These are phyloP conservation scores for Candida maris DNA, from an alignment of 805 yeast genomes.

Conservation along the genomic window DNA sequence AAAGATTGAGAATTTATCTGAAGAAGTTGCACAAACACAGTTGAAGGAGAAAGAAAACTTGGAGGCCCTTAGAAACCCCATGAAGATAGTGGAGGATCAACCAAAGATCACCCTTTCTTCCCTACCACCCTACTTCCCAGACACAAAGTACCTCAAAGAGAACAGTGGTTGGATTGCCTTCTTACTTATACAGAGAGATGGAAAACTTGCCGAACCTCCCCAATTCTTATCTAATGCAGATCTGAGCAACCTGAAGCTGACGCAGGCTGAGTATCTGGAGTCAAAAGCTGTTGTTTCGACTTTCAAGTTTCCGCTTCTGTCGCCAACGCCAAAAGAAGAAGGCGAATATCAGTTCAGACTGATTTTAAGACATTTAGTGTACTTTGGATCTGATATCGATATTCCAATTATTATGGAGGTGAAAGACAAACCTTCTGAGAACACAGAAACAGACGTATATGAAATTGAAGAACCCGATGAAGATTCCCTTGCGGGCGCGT, in stretches of 20 bases:
- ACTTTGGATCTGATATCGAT: constrained; percentile 79
- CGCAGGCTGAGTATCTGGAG: constrained; percentile 46
- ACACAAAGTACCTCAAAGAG: constrained; percentile 31
- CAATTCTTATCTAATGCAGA: constrained; percentile 48
- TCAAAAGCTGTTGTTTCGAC: constrained; percentile 58
- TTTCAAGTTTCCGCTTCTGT: constrained; percentile 67
- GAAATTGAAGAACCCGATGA: constrained; percentile 72
- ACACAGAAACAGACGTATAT: constrained; percentile 39
- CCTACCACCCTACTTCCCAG: constrained; percentile 76
- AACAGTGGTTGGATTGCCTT: constrained; percentile 61
- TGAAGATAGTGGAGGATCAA: constrained; percentile 57
- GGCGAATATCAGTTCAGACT: constrained; percentile 71
- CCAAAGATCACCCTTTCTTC: constrained; percentile 62
- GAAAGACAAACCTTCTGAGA: constrained; percentile 50
- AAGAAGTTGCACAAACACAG: constrained; percentile 30
- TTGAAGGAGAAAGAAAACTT: constrained; percentile 57
- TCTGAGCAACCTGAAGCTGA: constrained; percentile 50
- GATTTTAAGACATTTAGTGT: constrained; percentile 65
- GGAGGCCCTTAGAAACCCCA: constrained; percentile 71
- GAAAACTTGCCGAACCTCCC: constrained; percentile 71
- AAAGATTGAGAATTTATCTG: constrained; percentile 37
- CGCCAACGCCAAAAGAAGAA: constrained; percentile 71
- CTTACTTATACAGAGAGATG: constrained; percentile 70
- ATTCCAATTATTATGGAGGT: constrained; percentile 71
- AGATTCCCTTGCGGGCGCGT: constrained; percentile 70